Percentiles rank a stretch among this genome's conserved stretches.
These are phyloP conservation scores for Auriscalpium microsporum DNA, from an alignment of 768 basidiomycete genomes.

Conservation along the genomic window DNA sequence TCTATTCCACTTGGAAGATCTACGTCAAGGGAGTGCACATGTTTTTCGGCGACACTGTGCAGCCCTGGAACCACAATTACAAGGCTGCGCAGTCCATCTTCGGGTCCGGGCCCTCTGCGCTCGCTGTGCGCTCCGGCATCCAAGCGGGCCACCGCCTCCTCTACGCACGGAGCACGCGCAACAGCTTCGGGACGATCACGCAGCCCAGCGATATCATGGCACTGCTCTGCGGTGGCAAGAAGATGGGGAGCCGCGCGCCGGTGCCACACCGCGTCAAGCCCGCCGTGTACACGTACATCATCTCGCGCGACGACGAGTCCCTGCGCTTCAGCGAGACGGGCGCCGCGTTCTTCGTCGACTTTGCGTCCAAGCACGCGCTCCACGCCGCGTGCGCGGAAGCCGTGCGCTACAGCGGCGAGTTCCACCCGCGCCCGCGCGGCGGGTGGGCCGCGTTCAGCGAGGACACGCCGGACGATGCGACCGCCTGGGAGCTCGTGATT, in stretches of 20 bases:
- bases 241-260: neutral
- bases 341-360: constrained; percentile 80
- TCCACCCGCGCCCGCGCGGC: constrained; percentile 63
- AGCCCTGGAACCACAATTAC: constrained; percentile 62
- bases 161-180: constrained; percentile 57
- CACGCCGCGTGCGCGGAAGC: constrained; percentile 62
- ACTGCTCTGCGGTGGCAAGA: constrained; percentile 41
- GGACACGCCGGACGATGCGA: constrained; percentile 40
- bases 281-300: constrained; percentile 80
- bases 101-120: constrained; percentile 42
- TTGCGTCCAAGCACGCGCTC: constrained; percentile 80
- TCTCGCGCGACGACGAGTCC: constrained; percentile 65
- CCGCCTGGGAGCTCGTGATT: constrained; percentile 74
- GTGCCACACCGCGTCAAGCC: constrained; percentile 54
- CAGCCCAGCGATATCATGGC: constrained; percentile 36
- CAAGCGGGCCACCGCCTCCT: constrained; percentile 67
- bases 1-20: constrained; percentile 76
- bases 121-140: constrained; percentile 61
- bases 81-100: constrained; percentile 69
- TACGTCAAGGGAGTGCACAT: constrained; percentile 51
- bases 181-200: constrained; percentile 54
- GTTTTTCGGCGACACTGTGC: constrained; percentile 51
- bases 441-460: constrained; percentile 63
- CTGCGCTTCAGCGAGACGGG: constrained; percentile 83
- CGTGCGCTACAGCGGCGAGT: constrained; percentile 73